Base-by-base conservation (phyloP, 352 stramenopile genomes). In the Phytophthora pisi region DNA sequence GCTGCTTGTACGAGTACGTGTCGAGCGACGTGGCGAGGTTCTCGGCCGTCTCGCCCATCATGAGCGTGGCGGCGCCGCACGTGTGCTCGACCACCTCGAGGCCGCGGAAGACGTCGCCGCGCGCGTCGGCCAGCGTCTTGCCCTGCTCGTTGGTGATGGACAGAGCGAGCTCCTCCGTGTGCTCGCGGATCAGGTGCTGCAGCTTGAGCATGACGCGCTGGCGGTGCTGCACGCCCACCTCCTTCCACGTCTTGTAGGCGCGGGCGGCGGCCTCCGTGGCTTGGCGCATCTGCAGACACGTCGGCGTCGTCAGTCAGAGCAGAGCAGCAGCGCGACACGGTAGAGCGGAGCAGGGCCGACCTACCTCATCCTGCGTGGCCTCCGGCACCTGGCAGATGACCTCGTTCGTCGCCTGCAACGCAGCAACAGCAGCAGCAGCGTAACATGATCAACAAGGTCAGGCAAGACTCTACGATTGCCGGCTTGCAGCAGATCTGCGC, bases 81-180 rank as follows among this genome's bases (percentile, higher is more conserved):
- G 85, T 85, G 75, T 91, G 78, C 66, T 93, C 82, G 38, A 95
- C 82, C 50, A 96, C 82, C 64, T 92, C 80, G n/a, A 99, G 80
- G 20, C 97, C 97, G 45, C 97, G 91, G 84, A 98, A 99, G 46
- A 99, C 89, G 75, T 99, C 97, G n/a, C 97, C 97, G 54, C 86
- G 86, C 20, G 97, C 97, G 79, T 99, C 97, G 7, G 92, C 80
- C 16, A 98, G 66, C 0, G 95, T 98, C 73, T 98, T 99, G 49
- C 85, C 88, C 72, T 89, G 77, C 69, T 99, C 97, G 49, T 88
- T 77, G 18, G 95, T 99, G 74, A 99, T 99, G 57, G 89, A 97
- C 36, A 94, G 75, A 1, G 96, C 97, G 15, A 99, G 77, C 57
- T 99, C 96, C 51, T 98, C 94, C 34, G 88, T 98, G 75, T 98